A percentile compares a stretch with the other conserved stretches of the same genome.
Conservation (phyloP, 768 basidiomycete species). For the Hebeloma cylindrosporum region DNA sequence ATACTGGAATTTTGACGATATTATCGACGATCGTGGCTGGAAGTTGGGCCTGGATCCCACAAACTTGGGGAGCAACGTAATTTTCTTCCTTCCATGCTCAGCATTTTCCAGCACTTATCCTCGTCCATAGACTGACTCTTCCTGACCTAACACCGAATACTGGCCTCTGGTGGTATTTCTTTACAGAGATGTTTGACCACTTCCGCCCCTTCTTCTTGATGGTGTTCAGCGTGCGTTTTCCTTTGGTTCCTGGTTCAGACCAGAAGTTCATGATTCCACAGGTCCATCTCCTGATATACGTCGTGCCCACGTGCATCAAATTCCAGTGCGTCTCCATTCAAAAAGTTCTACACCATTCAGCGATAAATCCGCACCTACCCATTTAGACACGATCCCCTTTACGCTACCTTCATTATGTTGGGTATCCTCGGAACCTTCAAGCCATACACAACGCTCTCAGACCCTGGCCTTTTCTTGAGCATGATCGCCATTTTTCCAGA, state of each 20-base stretch:
- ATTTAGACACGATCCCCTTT: slow-evolving; percentile 79
- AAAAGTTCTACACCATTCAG: background rate
- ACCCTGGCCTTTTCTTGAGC: slow-evolving; percentile 82
- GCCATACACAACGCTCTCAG: slow-evolving; percentile 87
- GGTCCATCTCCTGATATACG: slow-evolving; percentile 83
- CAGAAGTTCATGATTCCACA: slow-evolving; percentile 26
- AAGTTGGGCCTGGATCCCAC: slow-evolving; percentile 64
- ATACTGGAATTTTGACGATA: slow-evolving; percentile 46
- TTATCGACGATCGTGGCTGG: slow-evolving; percentile 60
- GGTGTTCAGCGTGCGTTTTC: slow-evolving; percentile 76
- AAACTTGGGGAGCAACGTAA: slow-evolving; percentile 87
- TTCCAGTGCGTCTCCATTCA: slow-evolving; percentile 58
- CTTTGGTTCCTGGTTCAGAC: background rate
- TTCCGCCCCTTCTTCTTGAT: slow-evolving; percentile 95
- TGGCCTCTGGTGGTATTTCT: slow-evolving; percentile 99
- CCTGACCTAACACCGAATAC: slow-evolving; percentile 93
- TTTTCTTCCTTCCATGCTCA: slow-evolving; percentile 18
- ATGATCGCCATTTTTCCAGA: slow-evolving; percentile 85
- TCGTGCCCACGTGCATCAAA: slow-evolving; percentile 82
- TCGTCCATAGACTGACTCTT: slow-evolving; percentile 60
- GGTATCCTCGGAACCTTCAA: slow-evolving; percentile 87
- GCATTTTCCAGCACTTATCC: background rate
- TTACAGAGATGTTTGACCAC: slow-evolving; percentile 99
- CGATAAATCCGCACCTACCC: background rate
- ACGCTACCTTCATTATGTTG: slow-evolving; percentile 70